Base-by-base conservation (phyloP, 2,329 filamentous ascomycete genomes). In the Fusarium setosum region DNA sequence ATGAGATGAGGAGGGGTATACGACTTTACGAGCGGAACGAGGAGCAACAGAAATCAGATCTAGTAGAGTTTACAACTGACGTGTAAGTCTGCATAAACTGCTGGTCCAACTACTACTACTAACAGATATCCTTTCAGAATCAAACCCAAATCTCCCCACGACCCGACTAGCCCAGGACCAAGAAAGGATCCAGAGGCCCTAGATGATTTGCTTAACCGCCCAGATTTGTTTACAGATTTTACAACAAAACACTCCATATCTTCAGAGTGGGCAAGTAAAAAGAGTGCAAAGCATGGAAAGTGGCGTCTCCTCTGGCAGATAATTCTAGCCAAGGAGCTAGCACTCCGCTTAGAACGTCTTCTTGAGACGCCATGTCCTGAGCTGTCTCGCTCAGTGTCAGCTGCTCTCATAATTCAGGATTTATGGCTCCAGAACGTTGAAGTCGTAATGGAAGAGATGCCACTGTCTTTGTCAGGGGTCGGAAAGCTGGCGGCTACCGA, bases 231-330 rank as follows among this genome's bases (percentile, higher is more conserved):
- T 26, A 37, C 52, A 12, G 44, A 56, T 23, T 42, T 56, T 23
- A 40, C 31, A 12, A 40, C 52, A 6, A 55, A 48, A 15, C 26
- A n/a, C 11, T 31, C 31, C 9, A 56, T 56, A 7, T 49, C 44
- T 5, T 56, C 44, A 5, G 44, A 56, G 21, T 49, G 44, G 53
- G 42, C 34, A 18, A 40, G 21, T 17, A 7, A 21, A 8, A 50
- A 56, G 26, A 38, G 21, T 12, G 44, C 35, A 17, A 29, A 38
- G 13, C 52, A 55, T 12, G 41, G 41, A 6, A 56, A 40, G 17
- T 56, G 34, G 26, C 35, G 48, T 26, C 44, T 56, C 13, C 35
- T 56, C 5, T 50, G 53, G 44, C 53, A 56, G 34, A 56, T 56
- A 24, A 41, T 56, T 4, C 35, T 56, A 4, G 44, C 53, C 7